phyloP scores from a whole-genome alignment of 2,329 filamentous ascomycete genomes.

The Claviceps spartinae region DNA sequence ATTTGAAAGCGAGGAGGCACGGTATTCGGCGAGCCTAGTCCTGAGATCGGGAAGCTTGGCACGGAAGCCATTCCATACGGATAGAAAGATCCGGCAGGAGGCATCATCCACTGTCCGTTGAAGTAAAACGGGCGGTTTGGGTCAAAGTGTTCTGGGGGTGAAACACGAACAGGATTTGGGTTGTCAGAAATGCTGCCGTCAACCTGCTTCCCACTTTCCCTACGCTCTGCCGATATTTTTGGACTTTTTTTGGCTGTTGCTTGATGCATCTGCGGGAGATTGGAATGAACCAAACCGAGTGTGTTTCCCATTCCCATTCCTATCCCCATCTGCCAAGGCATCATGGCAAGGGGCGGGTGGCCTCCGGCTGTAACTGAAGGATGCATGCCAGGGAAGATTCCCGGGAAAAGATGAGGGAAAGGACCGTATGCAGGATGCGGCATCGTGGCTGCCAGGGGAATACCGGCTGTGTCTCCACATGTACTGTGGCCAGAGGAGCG shows the following conservation, averaged over 20 bases:
- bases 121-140: conserved; percentile 29
- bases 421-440: conserved; percentile 16
- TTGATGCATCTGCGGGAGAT: conserved; percentile 12
- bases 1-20: conserved; percentile 3
- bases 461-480: conserved; percentile 4
- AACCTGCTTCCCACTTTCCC: conserved; percentile 16
- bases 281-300: conserved; percentile 14
- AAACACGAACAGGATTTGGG: conserved; percentile 18
- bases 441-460: conserved; percentile 6
- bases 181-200: conserved; percentile 20
- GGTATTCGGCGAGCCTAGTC: conserved; percentile 11
- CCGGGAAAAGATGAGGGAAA: conserved; percentile 19
- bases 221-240: conserved; percentile 11
- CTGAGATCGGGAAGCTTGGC: conserved; percentile 14
- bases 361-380: conserved; percentile 18
- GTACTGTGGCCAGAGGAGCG: conserved; percentile 10
- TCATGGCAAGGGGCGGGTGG: conserved; percentile 21
- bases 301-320: conserved; percentile 8
- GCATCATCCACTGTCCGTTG: conserved; percentile 32
- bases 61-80: conserved; percentile 17
- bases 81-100: conserved; percentile 12
- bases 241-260: conserved; percentile 7
- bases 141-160: conserved; percentile 33
- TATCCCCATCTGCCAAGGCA: conserved; percentile 28
- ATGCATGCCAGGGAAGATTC: conserved; percentile 17